Evolutionary conservation across 208 protist genomes (phyloP).

Genomic region (Leishmania major): DNA sequence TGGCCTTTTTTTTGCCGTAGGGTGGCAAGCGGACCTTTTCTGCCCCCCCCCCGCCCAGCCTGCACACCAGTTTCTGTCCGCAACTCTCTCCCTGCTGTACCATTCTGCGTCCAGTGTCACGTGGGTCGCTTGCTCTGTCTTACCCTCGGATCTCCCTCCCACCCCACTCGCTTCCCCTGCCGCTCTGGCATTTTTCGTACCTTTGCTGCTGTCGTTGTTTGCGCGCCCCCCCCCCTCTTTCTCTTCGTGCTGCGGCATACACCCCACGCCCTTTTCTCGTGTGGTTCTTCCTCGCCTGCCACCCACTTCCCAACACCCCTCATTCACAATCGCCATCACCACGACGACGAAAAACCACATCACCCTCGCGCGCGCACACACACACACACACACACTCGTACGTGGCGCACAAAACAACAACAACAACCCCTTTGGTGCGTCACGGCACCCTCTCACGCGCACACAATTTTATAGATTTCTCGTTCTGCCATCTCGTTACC

Average conservation of each 20-base stretch:
- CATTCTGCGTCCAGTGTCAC: not conserved
- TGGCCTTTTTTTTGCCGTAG: not conserved
- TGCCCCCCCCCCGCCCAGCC: not conserved
- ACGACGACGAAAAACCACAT: not conserved
- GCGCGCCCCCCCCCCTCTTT: not conserved
- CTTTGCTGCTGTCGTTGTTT: not conserved
- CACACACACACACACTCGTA: not conserved
- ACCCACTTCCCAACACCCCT: not conserved
- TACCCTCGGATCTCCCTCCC: slow-evolving; percentile 5
- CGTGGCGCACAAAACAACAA: not conserved
- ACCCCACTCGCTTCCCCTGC: not conserved
- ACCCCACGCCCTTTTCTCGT: not conserved
- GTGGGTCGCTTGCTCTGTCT: not conserved
- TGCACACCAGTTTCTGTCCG: not conserved
- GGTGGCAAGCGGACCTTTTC: not conserved
- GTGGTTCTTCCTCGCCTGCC: not conserved
- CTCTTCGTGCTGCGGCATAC: not conserved
- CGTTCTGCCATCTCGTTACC: not conserved
- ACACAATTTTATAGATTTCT: not conserved
- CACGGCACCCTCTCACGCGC: not conserved
- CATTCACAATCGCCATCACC: not conserved
- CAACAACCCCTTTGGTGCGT: not conserved
- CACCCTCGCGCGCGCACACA: not conserved
- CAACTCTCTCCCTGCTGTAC: not conserved
- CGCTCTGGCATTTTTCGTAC: not conserved